Evolutionary conservation across 306 rosid genomes (phyloP), one percentile per base, ranked within the genome.

Genomic region (Cyamopsis tetragonoloba): DNA sequence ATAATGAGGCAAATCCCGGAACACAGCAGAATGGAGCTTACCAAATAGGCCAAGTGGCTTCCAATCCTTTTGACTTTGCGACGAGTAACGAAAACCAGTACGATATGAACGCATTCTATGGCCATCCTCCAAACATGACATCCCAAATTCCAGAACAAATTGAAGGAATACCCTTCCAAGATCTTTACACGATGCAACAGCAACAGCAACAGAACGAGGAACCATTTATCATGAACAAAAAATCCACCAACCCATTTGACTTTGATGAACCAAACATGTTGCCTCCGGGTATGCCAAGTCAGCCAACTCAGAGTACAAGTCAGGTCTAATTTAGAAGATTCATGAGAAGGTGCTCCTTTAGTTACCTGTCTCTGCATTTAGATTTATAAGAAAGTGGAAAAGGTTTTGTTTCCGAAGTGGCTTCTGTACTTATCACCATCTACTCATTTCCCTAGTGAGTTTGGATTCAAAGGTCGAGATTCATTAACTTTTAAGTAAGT

Each of bases 1-100:
- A 51, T 13, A 12, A 17, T 13, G 62, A 72, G 26, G 71, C 15
- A 12, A 38, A 7, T 6, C 27, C 1, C 20, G 20, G 12, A 4
- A 32, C 49, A 38, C 64, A 71, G 5, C 73, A 78, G 13, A 74
- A 51, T 48, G 74, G 10, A 64, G 23, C 66, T 42, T 39, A 57
- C 66, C 8, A 58, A 0, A 14, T 26, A 24, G 49, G 37, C 8
- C 64, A 63, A 51, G 44, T 57, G 37, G 34, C 28, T n/a, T 20
- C 70, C 14, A 80, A 71, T 54, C 84, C 81, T 66, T 80, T 80
- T 51, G 68, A 77, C 17, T 75, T 34, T 26, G 42, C 64, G 14
- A 38, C 22, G 18, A 58, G 20, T 43, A 4, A 48, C 6, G 12
- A 31, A 22, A 12, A 20, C 12, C 74, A 56, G 23, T 35, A 5